A percentile compares a stretch with the other conserved stretches of the same genome.
Conservation (phyloP, 768 basidiomycete genomes). For the Suillus paluster region DNA sequence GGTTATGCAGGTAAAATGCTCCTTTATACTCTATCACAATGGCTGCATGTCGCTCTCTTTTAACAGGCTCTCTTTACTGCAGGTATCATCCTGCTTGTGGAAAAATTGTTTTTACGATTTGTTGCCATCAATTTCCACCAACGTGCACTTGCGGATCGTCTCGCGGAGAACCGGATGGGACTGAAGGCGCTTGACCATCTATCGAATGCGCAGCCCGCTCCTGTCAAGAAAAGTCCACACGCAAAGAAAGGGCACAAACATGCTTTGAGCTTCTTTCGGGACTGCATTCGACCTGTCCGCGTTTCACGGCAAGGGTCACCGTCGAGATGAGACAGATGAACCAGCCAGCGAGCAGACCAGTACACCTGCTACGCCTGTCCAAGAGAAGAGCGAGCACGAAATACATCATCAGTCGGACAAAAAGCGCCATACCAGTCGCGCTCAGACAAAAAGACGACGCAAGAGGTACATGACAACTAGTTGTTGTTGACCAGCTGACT, state of each 20-base stretch:
- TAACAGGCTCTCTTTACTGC: constrained; percentile 50
- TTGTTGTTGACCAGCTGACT: constrained; percentile 70
- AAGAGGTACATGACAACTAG: constrained; percentile 60
- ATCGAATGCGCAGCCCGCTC: constrained; percentile 62
- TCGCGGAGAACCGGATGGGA: constrained; percentile 71
- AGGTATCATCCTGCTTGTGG: constrained; percentile 48
- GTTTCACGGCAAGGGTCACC: constrained; percentile 15
- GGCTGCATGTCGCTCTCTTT: constrained; percentile 6
- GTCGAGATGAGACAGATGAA: constrained; percentile 5
- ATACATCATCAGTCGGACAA: constrained; percentile 16
- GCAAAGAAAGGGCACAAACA: constrained; percentile 52
- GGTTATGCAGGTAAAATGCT: constrained; percentile 61
- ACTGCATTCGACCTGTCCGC: constrained; percentile 40
- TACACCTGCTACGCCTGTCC: constrained; percentile 5
- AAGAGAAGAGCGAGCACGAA: constrained; percentile 20
- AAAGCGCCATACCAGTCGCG: constrained; percentile 27
- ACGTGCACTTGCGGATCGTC: constrained; percentile 73
- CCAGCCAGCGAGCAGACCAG: constrained; percentile 21
- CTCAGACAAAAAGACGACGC: constrained; percentile 44
- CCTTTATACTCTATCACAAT: constrained; percentile 11
- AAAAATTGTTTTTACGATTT: constrained; percentile 70
- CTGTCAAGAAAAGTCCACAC: constrained; percentile 43
- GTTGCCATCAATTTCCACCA: constrained; percentile 84
- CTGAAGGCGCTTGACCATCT: constrained; percentile 72
- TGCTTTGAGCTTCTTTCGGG: constrained; percentile 39